A percentile compares a stretch with the other conserved stretches of the same genome.
These are phyloP conservation scores for Fagopyrum tataricum DNA, from an alignment of 148 eudicot species.

Conservation along the genomic window DNA sequence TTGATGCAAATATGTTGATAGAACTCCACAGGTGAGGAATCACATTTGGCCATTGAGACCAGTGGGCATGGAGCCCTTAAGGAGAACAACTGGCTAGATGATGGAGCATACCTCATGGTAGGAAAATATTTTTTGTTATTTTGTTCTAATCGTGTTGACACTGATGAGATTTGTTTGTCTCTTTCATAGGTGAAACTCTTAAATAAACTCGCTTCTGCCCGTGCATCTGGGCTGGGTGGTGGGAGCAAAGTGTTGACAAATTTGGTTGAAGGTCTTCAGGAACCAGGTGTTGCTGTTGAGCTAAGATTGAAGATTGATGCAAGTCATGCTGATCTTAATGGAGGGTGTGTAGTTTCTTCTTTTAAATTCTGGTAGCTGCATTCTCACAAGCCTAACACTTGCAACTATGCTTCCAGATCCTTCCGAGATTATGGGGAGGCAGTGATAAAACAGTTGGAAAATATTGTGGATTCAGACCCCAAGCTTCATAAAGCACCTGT, in stretches of 20 bases:
- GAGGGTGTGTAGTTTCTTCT: conserved; percentile 57
- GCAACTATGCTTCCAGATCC: conserved; percentile 44
- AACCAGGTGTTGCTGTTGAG: conserved; percentile 71
- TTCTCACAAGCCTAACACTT: conserved; percentile 11
- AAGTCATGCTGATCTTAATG: conserved; percentile 70
- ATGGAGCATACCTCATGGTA: conserved; percentile 99
- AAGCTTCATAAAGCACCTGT: conserved; percentile 80
- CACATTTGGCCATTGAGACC: conserved; percentile 97
- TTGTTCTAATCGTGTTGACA: neutral
- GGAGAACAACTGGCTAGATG: conserved; percentile 99
- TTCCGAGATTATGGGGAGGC: conserved; percentile 91
- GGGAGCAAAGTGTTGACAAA: conserved; percentile 93
- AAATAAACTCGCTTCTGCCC: conserved; percentile 92
- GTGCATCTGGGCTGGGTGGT: conserved; percentile 54
- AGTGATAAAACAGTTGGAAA: conserved; percentile 69
- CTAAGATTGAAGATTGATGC: conserved; percentile 80
- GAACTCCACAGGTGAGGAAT: conserved; percentile 84
- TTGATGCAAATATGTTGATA: conserved; percentile 19
- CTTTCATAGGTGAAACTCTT: conserved; percentile 72
- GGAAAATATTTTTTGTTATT: conserved; percentile 9
- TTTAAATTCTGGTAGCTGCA: conserved; percentile 3
- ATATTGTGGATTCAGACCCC: conserved; percentile 48
- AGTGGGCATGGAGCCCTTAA: conserved; percentile 99
- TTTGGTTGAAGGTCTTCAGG: conserved; percentile 76
- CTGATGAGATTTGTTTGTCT: neutral